phyloP scores from a whole-genome alignment of 2,329 filamentous ascomycete species.

The Colletotrichum sp. region DNA sequence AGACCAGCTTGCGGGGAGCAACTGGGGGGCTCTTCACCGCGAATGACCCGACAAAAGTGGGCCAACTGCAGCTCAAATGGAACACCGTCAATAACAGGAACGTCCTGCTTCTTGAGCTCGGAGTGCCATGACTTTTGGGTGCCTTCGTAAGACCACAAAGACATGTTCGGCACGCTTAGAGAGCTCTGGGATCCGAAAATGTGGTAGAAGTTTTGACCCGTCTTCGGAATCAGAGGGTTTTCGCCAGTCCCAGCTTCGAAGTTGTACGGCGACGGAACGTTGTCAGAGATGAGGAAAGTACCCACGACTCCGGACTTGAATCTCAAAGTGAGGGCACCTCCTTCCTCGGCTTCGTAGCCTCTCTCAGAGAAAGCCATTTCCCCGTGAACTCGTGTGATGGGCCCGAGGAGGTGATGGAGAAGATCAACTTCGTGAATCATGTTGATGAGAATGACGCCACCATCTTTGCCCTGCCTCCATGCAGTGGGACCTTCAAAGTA shows the following conservation, averaged over 20 bases:
- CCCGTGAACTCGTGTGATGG: slow-evolving; percentile 55
- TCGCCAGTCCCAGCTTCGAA: slow-evolving; percentile 65
- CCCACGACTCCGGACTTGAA: slow-evolving; percentile 61
- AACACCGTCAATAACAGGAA: slow-evolving; percentile 23
- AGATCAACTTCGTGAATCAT: slow-evolving; percentile 66
- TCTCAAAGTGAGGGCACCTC: slow-evolving; percentile 55
- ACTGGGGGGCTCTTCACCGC: slow-evolving; percentile 42
- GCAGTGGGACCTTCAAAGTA: slow-evolving; percentile 48
- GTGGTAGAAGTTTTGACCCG: slow-evolving; percentile 52
- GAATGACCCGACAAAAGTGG: slow-evolving; percentile 56
- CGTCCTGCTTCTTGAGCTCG: slow-evolving; percentile 34
- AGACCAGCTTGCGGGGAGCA: slow-evolving; percentile 56
- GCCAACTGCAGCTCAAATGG: slow-evolving; percentile 58
- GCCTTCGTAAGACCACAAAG: slow-evolving; percentile 47
- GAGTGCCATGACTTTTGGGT: slow-evolving; percentile 46
- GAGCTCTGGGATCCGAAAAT: slow-evolving; percentile 58
- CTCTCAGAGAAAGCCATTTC: slow-evolving; percentile 50
- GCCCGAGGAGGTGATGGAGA: slow-evolving; percentile 60
- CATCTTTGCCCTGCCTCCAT: slow-evolving; percentile 48
- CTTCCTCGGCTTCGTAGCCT: slow-evolving; percentile 57
- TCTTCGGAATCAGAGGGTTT: slow-evolving; percentile 55
- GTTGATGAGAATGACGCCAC: slow-evolving; percentile 61
- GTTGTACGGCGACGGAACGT: slow-evolving; percentile 53
- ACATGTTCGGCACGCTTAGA: slow-evolving; percentile 60
- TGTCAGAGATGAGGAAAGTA: slow-evolving; percentile 61